phyloP scores from a whole-genome alignment of 192 early-diverging fungal genomes.

The Chytriomyces confervae region DNA sequence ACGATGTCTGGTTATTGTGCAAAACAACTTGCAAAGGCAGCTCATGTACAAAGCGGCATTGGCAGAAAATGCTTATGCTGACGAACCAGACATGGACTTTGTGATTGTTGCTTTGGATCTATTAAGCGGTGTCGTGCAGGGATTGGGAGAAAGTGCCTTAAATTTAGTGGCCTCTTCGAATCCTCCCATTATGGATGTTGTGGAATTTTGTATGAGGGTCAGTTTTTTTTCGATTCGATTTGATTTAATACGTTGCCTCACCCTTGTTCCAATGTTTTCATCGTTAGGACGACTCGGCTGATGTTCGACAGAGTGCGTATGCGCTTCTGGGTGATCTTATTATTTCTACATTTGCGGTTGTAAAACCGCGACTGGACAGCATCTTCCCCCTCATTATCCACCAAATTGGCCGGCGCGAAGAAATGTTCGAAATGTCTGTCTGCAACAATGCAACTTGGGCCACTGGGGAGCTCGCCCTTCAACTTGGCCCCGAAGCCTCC shows the following conservation, averaged over 20 bases:
- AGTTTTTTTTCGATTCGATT: slow-evolving; percentile 20
- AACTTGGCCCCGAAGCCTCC: slow-evolving; percentile 75
- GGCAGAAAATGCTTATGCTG: slow-evolving; percentile 29
- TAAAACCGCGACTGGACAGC: slow-evolving; percentile 79
- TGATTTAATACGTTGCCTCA: background rate
- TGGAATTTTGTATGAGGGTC: slow-evolving; percentile 84
- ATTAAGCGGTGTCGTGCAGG: slow-evolving; percentile 92
- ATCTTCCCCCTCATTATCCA: slow-evolving; percentile 82
- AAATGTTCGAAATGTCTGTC: slow-evolving; percentile 61
- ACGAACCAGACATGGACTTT: slow-evolving; percentile 92
- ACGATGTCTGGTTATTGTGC: slow-evolving; percentile 89
- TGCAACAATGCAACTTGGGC: slow-evolving; percentile 99
- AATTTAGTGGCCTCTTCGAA: slow-evolving; percentile 65
- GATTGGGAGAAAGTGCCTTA: slow-evolving; percentile 73
- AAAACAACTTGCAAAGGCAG: slow-evolving; percentile 72
- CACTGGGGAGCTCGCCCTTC: slow-evolving; percentile 93
- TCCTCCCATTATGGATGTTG: slow-evolving; percentile 77
- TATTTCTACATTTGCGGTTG: slow-evolving; percentile 83
- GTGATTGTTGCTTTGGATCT: slow-evolving; percentile 96
- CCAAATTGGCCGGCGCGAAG: slow-evolving; percentile 41
- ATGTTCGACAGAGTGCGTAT: slow-evolving; percentile 95
- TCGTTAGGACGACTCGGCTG: slow-evolving; percentile 57
- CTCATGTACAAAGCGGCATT: background rate
- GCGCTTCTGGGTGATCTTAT: slow-evolving; percentile 96
- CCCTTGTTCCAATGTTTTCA: background rate